Evolutionary conservation across 1,284 basidiomycete species (phyloP).

Genomic region (Termitomyces sp.): DNA sequence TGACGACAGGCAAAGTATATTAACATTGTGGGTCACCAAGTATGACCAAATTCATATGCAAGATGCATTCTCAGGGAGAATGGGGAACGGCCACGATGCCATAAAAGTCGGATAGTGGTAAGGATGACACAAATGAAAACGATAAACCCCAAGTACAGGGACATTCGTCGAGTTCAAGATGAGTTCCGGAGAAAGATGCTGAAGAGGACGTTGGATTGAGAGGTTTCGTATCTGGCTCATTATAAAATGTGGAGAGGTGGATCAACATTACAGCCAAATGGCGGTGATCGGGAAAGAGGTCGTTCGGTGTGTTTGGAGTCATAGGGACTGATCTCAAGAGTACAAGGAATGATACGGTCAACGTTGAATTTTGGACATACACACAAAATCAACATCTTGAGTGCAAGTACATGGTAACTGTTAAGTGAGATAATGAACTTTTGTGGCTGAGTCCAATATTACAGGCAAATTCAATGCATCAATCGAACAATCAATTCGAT

Average conservation of each 20-base stretch:
- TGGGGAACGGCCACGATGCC: slow-evolving; percentile 6
- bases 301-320: slow-evolving; percentile 1
- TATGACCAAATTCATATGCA: slow-evolving; percentile 9
- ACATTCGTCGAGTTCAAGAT: slow-evolving; percentile 1
- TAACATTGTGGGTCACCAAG: not conserved
- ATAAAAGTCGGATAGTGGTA: slow-evolving; percentile 1
- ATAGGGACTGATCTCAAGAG: not conserved
- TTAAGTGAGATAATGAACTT: too few relatives aligned
- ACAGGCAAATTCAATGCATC: not conserved
- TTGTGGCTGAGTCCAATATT: not conserved
- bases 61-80: slow-evolving; percentile 15
- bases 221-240: not conserved
- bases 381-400: not conserved
- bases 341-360: not conserved
- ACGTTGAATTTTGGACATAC: not conserved
- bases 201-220: not conserved
- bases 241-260: not conserved
- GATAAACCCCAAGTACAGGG: slow-evolving; percentile 1
- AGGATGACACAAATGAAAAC: slow-evolving; percentile 9
- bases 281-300: slow-evolving; percentile 1
- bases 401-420: not conserved
- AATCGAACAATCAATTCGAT: not conserved
- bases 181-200: not conserved
- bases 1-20: not conserved
- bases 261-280: not conserved